Evolutionary conservation across 805 yeast genomes (phyloP).

Genomic region (Nakazawaea sp.): DNA sequence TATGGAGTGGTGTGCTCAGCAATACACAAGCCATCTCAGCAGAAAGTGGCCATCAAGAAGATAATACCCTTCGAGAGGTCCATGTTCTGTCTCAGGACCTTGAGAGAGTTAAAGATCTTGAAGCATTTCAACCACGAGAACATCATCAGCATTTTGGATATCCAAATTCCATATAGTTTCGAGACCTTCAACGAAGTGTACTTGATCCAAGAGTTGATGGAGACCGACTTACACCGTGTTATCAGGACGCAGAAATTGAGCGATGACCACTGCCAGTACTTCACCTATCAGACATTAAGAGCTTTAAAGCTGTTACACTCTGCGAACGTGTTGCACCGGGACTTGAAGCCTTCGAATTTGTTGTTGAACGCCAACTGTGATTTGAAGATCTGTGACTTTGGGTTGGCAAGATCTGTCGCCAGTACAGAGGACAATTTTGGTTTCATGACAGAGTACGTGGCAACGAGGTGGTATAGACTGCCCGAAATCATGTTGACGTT

Average conservation of each 20-base stretch:
- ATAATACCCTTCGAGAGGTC: conserved; percentile 88
- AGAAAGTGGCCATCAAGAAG: conserved; percentile 91
- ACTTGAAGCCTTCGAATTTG: conserved; percentile 83
- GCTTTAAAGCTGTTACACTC: conserved; percentile 88
- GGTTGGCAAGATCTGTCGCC: conserved; percentile 70
- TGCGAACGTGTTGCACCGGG: conserved; percentile 92
- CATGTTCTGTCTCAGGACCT: conserved; percentile 81
- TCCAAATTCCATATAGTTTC: conserved; percentile 74
- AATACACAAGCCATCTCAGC: conserved; percentile 75
- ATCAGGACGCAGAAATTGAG: conserved; percentile 74
- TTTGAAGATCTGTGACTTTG: conserved; percentile 90
- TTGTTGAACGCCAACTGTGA: conserved; percentile 89
- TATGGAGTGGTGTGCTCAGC: conserved; percentile 94
- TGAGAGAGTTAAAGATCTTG: conserved; percentile 81
- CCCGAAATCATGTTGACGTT: conserved; percentile 96
- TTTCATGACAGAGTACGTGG: conserved; percentile 94
- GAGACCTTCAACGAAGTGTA: conserved; percentile 83
- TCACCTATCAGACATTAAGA: conserved; percentile 82
- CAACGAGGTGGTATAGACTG: conserved; percentile 96
- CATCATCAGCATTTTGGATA: conserved; percentile 82
- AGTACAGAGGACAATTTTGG: conserved; percentile 61
- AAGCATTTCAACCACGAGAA: conserved; percentile 93
- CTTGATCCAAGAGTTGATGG: conserved; percentile 82
- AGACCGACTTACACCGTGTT: conserved; percentile 78
- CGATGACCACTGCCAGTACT: conserved; percentile 93